Conservation (phyloP, 2,329 filamentous ascomycete species). For the Pseudogymnoascus sp. region DNA sequence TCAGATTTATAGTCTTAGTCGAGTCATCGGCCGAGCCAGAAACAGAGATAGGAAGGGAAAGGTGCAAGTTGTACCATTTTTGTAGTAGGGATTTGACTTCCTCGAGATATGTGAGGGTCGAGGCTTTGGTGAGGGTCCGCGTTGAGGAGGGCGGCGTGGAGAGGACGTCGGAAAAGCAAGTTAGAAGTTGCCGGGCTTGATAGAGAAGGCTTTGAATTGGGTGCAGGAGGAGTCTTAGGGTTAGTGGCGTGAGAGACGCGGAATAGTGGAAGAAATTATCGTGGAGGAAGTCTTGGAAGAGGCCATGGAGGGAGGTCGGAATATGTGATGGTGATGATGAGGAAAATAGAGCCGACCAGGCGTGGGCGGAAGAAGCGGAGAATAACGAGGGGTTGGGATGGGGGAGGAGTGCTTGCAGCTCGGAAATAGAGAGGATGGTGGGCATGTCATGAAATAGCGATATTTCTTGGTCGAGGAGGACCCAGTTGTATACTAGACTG, state of each 20-base stretch:
- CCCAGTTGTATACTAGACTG: slow-evolving; percentile 67
- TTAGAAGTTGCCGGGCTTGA: slow-evolving; percentile 56
- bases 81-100: slow-evolving; percentile 57
- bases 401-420: slow-evolving; percentile 57
- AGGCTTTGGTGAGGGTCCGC: slow-evolving; percentile 47
- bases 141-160: slow-evolving; percentile 32
- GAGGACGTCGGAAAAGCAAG: slow-evolving; percentile 52
- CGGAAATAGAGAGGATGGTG: slow-evolving; percentile 55
- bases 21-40: slow-evolving; percentile 46
- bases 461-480: slow-evolving; percentile 65
- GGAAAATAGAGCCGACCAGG: not conserved
- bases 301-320: slow-evolving; percentile 49
- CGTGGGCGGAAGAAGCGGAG: not conserved
- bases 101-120: slow-evolving; percentile 51
- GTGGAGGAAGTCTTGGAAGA: slow-evolving; percentile 61
- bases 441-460: slow-evolving; percentile 57
- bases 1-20: slow-evolving; percentile 55
- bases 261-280: slow-evolving; percentile 49
- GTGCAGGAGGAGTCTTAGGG: slow-evolving; percentile 59
- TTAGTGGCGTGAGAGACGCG: slow-evolving; percentile 38
- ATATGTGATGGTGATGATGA: slow-evolving; percentile 1
- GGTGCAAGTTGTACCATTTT: slow-evolving; percentile 59
- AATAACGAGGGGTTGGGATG: slow-evolving; percentile 23
- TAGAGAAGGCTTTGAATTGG: slow-evolving; percentile 58
- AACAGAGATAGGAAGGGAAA: slow-evolving; percentile 24